Conservation (phyloP, 306 rosid genomes). For the Carpinus fangiana region DNA sequence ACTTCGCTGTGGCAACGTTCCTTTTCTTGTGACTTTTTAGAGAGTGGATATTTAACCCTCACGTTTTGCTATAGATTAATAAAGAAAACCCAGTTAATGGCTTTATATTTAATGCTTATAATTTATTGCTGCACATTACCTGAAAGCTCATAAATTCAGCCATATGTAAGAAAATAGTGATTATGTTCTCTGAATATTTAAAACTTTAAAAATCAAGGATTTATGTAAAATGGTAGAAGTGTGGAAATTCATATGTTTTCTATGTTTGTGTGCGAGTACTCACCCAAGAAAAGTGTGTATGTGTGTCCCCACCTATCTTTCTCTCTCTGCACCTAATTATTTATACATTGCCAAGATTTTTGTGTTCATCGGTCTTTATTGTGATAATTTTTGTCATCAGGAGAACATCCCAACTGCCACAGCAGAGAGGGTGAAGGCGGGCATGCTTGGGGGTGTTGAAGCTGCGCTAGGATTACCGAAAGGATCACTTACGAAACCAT, state of each 20-base stretch:
- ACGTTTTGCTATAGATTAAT: background rate
- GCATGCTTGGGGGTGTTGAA: conserved; percentile 87
- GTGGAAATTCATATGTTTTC: background rate
- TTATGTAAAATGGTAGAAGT: background rate
- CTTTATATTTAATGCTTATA: background rate
- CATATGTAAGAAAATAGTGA: background rate
- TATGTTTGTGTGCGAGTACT: background rate
- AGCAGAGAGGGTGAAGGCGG: conserved; percentile 59
- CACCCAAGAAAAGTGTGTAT: too few relatives aligned
- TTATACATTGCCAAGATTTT: background rate
- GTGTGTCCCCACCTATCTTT: background rate
- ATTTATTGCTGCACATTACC: background rate
- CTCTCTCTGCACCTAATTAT: too few relatives aligned
- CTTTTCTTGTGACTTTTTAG: background rate
- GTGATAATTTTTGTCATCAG: conserved; percentile 36
- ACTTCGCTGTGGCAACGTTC: background rate
- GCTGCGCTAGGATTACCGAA: conserved; percentile 68
- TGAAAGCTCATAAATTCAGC: background rate
- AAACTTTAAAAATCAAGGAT: background rate
- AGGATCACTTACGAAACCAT: conserved; percentile 74
- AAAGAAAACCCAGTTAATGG: background rate
- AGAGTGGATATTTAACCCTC: background rate
- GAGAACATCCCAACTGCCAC: conserved; percentile 84
- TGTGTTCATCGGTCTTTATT: background rate
- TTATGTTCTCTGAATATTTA: background rate